These are phyloP conservation scores for Aspergillus flavus DNA, from an alignment of 2,329 filamentous ascomycete genomes.

Conservation along the genomic window DNA sequence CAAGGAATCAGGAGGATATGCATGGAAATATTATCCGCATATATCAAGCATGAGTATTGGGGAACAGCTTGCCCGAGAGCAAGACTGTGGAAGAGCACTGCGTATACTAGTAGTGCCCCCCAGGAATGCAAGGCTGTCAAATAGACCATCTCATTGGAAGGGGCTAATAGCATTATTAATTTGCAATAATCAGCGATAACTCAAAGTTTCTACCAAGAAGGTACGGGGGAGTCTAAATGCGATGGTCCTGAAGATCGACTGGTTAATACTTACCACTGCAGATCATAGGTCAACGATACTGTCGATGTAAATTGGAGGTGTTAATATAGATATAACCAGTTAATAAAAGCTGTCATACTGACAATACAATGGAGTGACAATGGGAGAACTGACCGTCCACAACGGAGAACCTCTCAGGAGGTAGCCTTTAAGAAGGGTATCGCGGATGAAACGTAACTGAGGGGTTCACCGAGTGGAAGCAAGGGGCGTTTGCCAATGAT, in stretches of 20 bases:
- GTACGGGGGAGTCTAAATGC: background rate
- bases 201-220: background rate
- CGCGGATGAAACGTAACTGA: slow-evolving; percentile 20
- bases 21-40: background rate
- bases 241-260: background rate
- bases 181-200: background rate
- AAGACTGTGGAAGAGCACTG: background rate
- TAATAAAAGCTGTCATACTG: background rate
- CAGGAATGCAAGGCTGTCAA: background rate
- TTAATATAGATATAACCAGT: background rate
- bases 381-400: background rate
- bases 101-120: background rate
- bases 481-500: slow-evolving; percentile 14
- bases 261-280: background rate
- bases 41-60: background rate
- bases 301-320: background rate
- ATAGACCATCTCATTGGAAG: background rate
- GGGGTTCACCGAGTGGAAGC: slow-evolving; percentile 14
- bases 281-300: background rate
- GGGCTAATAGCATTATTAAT: background rate
- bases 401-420: background rate
- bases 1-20: background rate
- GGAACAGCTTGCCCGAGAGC: background rate
- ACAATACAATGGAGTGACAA: background rate
- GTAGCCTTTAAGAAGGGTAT: background rate